A percentile compares a stretch with the other conserved stretches of the same genome.
Evolutionary conservation across 805 yeast genomes (phyloP).

Genomic region (Candida xiaguanensis): DNA sequence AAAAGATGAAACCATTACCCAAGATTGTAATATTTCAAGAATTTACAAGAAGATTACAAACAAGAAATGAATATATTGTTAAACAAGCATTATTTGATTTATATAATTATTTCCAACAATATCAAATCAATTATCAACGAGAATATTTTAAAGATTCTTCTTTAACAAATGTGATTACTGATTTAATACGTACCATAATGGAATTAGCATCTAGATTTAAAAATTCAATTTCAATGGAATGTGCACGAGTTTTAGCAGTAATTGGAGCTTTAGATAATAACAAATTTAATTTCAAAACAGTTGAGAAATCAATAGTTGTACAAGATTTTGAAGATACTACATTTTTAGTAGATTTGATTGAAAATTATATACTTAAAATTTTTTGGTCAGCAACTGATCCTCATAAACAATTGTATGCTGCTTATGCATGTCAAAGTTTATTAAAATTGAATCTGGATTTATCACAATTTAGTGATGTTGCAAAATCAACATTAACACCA

Average conservation of each 20-base stretch:
- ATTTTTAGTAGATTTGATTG: constrained; percentile 63
- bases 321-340: constrained; percentile 69
- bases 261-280: constrained; percentile 76
- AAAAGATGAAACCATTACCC: constrained; percentile 28
- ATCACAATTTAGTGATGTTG: constrained; percentile 53
- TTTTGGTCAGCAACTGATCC: constrained; percentile 93
- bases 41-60: constrained; percentile 51
- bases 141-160: constrained; percentile 35
- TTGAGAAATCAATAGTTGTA: constrained; percentile 44
- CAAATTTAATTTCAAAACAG: constrained; percentile 42
- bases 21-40: constrained; percentile 43
- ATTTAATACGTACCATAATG: constrained; percentile 49
- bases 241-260: constrained; percentile 68
- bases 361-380: constrained; percentile 69
- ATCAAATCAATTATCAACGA: constrained; percentile 46
- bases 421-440: constrained; percentile 85
- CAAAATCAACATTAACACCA: constrained; percentile 74
- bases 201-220: constrained; percentile 57
- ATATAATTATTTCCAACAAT: constrained; percentile 46
- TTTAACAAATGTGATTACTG: constrained; percentile 31
- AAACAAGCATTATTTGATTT: constrained; percentile 69
- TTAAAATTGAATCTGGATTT: constrained; percentile 54
- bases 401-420: constrained; percentile 73
- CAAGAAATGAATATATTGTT: constrained; percentile 68
- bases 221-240: constrained; percentile 48